Evolutionary conservation across 352 stramenopile genomes (phyloP), one percentile per base, ranked within the genome.

Genomic region (Peronospora belbahrii): DNA sequence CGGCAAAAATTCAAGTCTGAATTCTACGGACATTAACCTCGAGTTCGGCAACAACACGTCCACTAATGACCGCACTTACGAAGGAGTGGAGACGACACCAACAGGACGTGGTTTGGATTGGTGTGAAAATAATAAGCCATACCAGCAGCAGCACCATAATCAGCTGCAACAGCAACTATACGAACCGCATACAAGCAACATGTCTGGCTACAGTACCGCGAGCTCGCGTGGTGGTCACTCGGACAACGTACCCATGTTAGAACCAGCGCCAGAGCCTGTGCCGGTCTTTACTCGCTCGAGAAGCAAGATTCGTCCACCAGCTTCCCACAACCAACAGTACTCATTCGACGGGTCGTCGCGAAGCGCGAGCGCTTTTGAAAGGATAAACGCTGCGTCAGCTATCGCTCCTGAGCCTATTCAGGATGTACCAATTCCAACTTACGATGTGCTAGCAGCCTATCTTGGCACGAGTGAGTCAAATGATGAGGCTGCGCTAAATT

Each of bases 1-100:
- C 36, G 56, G 61, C 14, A 41, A 72, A 10, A 53, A 48, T 22
- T 42, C 41, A 10, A 38, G 46, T 14, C 28, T 64, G 30, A 48
- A 67, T 23, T 43, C 56, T 10, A 74, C 64, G 2, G 61, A 67
- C 25, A 83, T 79, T 36, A 77, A 79, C 31, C 59, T 83, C n/a
- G 70, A 83, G 34, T 52, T 53, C 17, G 59, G 65, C 30, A 83
- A 74, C 42, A 51, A 45, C 28, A 37, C 32, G n/a, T 52, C 48
- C 9, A 58, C 41, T 11, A 48, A 50, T 36, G 10, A 24, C 10
- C 57, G 41, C 13, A 23, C 4, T 20, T 68, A 71, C 51, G 40
- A 67, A 28, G 53, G 59, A 33, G 55, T 69, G 13, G 57, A 69
- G 6, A 41, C 52, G 1, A 68, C 58, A 32, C 43, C 61, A 39